A percentile compares a stretch with the other conserved stretches of the same genome.
Evolutionary conservation across 148 eudicot species (phyloP).

Genomic region (Nepenthes gracilis): DNA sequence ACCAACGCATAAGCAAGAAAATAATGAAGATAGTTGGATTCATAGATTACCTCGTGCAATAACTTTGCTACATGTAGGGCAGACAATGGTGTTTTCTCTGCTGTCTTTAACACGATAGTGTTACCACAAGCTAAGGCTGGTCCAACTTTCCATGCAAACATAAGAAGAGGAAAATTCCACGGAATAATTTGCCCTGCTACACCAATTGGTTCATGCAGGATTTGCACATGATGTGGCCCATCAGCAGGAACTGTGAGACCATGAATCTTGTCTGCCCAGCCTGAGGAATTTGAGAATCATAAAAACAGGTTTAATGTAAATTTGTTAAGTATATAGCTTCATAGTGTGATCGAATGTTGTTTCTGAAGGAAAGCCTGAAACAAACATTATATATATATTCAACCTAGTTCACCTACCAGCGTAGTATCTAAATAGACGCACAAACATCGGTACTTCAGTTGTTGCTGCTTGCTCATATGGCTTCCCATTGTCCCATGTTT

Average conservation of each 20-base stretch:
- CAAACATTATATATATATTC: background rate
- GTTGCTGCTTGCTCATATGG: conserved; percentile 49
- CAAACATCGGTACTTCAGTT: conserved; percentile 51
- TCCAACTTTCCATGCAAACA: conserved; percentile 76
- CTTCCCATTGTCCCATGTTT: conserved; percentile 76
- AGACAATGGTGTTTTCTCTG: conserved; percentile 73
- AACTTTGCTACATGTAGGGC: conserved; percentile 55
- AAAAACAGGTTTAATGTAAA: background rate
- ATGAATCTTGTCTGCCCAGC: conserved; percentile 83
- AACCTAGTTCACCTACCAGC: conserved; percentile 30
- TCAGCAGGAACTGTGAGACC: conserved; percentile 69
- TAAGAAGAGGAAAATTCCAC: conserved; percentile 75
- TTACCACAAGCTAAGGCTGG: conserved; percentile 82
- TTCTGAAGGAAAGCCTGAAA: background rate
- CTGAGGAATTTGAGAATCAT: conserved; percentile 13
- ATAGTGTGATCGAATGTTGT: background rate
- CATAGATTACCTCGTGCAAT: conserved; percentile 52
- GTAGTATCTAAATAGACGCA: conserved; percentile 49
- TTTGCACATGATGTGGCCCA: conserved; percentile 54
- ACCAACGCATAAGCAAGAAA: background rate
- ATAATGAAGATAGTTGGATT: background rate
- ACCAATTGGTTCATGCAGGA: conserved; percentile 74
- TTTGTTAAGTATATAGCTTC: background rate
- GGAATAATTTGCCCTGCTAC: conserved; percentile 84
- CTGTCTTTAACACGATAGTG: conserved; percentile 62